phyloP scores from a whole-genome alignment of 805 yeast species.

The Metschnikowia picachoensis region DNA sequence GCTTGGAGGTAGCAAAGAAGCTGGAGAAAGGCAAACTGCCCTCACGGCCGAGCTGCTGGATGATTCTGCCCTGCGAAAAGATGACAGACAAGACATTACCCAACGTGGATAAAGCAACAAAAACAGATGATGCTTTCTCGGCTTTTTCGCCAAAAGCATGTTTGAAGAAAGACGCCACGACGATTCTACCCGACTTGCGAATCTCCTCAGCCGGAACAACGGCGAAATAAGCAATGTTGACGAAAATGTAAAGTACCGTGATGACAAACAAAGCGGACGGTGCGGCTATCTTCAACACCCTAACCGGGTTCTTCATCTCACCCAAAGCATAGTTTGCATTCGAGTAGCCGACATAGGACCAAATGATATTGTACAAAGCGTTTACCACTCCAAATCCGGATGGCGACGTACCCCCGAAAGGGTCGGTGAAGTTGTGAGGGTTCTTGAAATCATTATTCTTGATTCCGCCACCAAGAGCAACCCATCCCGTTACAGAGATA shows the following conservation, averaged over 20 bases:
- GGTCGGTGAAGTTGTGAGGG: conserved; percentile 56
- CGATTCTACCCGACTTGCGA: conserved; percentile 57
- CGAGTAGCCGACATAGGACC: conserved; percentile 82
- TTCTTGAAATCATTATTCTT: conserved; percentile 45
- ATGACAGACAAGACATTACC: conserved; percentile 82
- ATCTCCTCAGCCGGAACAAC: conserved; percentile 69
- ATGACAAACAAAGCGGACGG: conserved; percentile 64
- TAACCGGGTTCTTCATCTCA: conserved; percentile 70
- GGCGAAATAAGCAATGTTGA: conserved; percentile 75
- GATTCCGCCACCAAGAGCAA: conserved; percentile 69
- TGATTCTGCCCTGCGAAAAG: conserved; percentile 76
- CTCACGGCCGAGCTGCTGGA: conserved; percentile 79
- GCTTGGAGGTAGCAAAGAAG: conserved; percentile 66
- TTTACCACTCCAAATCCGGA: conserved; percentile 68
- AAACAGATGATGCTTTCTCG: conserved; percentile 68
- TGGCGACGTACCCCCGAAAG: conserved; percentile 53
- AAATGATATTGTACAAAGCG: conserved; percentile 76
- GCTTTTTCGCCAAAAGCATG: conserved; percentile 68
- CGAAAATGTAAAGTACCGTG: conserved; percentile 67
- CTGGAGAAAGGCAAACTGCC: conserved; percentile 72
- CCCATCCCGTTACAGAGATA: conserved; percentile 78
- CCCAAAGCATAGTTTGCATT: conserved; percentile 81
- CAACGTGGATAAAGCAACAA: conserved; percentile 76
- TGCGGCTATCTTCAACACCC: conserved; percentile 67
- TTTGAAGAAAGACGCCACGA: conserved; percentile 74